These are phyloP conservation scores for Papilionanthe hybrid DNA, from an alignment of 116 monocot species.

Conservation along the genomic window DNA sequence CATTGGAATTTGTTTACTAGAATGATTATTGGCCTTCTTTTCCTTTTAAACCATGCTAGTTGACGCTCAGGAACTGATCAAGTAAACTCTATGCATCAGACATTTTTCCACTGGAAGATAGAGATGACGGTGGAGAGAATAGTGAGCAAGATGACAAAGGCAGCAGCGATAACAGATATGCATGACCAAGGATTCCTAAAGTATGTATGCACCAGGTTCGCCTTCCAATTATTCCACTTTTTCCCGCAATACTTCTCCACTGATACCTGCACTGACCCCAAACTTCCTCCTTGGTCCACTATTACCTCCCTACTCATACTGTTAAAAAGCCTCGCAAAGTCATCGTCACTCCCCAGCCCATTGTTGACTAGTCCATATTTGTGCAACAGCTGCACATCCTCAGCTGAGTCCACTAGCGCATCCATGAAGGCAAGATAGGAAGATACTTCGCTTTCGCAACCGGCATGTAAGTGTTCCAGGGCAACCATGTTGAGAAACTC, in stretches of 20 bases:
- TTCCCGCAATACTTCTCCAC: conserved; percentile 8
- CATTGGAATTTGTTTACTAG: too few relatives aligned
- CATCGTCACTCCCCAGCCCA: conserved; percentile 19
- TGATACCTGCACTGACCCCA: neutral
- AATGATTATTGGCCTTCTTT: too few relatives aligned
- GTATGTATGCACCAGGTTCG: conserved; percentile 2
- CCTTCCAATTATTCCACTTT: conserved; percentile 12
- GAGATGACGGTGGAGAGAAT: neutral
- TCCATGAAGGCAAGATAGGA: conserved; percentile 27
- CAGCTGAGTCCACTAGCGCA: conserved; percentile 13
- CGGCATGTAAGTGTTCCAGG: conserved; percentile 19
- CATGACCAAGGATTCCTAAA: conserved; percentile 5
- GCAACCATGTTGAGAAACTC: conserved; percentile 28
- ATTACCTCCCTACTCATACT: conserved; percentile 12
- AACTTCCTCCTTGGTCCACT: neutral
- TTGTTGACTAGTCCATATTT: neutral
- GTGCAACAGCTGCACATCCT: conserved; percentile 13
- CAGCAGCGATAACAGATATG: neutral
- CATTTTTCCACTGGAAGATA: neutral
- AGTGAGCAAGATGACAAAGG: neutral
- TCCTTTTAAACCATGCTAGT: too few relatives aligned
- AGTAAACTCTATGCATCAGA: neutral
- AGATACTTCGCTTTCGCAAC: conserved; percentile 5
- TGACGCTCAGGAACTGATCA: too few relatives aligned
- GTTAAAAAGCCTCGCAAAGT: conserved; percentile 22